phyloP scores from a whole-genome alignment of 1,139 yeast species.

The Zygoascus hellenicus region DNA sequence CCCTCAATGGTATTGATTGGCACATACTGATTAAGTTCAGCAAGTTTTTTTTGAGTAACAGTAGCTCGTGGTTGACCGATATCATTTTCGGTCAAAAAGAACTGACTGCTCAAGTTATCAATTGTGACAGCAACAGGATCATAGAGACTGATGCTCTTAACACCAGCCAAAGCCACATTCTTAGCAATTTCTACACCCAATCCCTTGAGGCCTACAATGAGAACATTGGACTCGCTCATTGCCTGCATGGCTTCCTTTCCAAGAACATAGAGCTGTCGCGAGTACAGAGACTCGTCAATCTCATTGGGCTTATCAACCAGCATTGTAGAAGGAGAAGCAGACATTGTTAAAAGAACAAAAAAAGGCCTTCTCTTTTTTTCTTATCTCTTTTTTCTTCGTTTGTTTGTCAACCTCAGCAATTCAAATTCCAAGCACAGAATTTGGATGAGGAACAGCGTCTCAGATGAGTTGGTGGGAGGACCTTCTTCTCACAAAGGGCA shows the following conservation, averaged over 20 bases:
- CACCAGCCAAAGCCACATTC: conserved; percentile 95
- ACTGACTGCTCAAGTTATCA: conserved; percentile 81
- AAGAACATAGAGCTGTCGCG: conserved; percentile 86
- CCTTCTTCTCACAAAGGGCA: no score
- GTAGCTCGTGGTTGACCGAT: conserved; percentile 74
- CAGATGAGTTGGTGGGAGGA: no score
- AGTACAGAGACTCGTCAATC: conserved; percentile 90
- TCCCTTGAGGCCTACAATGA: conserved; percentile 83
- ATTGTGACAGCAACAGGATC: conserved; percentile 70
- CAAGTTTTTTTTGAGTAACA: conserved; percentile 57
- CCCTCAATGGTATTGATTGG: conserved; percentile 69
- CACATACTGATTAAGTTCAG: conserved; percentile 84
- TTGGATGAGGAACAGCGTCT: no score
- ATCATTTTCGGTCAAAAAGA: conserved; percentile 66
- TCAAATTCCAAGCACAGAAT: no score
- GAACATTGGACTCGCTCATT: conserved; percentile 88
- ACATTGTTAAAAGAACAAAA: no score
- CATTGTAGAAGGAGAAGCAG: conserved; percentile 12
- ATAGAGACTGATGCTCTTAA: conserved; percentile 79
- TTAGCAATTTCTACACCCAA: conserved; percentile 94
- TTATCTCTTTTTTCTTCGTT: no score
- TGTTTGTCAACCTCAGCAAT: no score
- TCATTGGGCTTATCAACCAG: conserved; percentile 43
- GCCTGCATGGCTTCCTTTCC: conserved; percentile 97
- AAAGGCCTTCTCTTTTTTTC: no score